These are phyloP conservation scores for Calocybe indica DNA, from an alignment of 768 basidiomycete species.

Conservation along the genomic window DNA sequence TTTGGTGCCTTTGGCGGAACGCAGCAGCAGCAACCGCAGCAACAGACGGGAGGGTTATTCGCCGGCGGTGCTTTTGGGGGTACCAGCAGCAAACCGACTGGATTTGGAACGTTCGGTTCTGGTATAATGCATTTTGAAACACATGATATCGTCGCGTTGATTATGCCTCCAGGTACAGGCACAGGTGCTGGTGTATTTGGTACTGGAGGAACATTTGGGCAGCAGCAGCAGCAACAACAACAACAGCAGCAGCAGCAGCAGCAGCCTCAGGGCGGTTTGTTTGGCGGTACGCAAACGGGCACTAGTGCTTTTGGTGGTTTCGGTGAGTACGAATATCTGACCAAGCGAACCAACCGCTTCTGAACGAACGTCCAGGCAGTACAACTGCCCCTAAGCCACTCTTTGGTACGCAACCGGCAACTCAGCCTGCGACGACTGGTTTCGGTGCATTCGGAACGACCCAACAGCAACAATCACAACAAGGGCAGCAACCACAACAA, in stretches of 20 bases:
- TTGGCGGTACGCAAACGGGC: slow-evolving; percentile 22
- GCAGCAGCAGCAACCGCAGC: slow-evolving; percentile 22
- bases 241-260: slow-evolving; percentile 27
- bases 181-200: slow-evolving; percentile 25
- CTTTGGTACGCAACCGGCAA: slow-evolving; percentile 34
- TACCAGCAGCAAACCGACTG: slow-evolving; percentile 1
- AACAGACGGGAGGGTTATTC: slow-evolving; percentile 27
- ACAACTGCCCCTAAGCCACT: slow-evolving; percentile 23
- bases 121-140: slow-evolving; percentile 8
- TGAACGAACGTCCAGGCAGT: slow-evolving; percentile 5
- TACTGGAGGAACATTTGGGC: slow-evolving; percentile 25
- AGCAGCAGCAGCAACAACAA: slow-evolving; percentile 23
- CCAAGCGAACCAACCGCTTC: neutral
- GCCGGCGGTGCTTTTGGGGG: slow-evolving; percentile 29
- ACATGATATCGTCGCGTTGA: neutral
- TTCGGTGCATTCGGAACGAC: slow-evolving; percentile 33
- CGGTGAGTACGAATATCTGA: slow-evolving; percentile 14
- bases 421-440: slow-evolving; percentile 32
- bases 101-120: slow-evolving; percentile 8
- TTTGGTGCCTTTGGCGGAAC: slow-evolving; percentile 20
- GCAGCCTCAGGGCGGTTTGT: slow-evolving; percentile 22
- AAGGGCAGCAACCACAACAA: slow-evolving; percentile 27
- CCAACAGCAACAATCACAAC: slow-evolving; percentile 27
- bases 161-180: slow-evolving; percentile 1
- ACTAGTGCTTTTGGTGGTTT: slow-evolving; percentile 35